Base-by-base conservation (phyloP, 768 basidiomycete species). In the Russula sp. region DNA sequence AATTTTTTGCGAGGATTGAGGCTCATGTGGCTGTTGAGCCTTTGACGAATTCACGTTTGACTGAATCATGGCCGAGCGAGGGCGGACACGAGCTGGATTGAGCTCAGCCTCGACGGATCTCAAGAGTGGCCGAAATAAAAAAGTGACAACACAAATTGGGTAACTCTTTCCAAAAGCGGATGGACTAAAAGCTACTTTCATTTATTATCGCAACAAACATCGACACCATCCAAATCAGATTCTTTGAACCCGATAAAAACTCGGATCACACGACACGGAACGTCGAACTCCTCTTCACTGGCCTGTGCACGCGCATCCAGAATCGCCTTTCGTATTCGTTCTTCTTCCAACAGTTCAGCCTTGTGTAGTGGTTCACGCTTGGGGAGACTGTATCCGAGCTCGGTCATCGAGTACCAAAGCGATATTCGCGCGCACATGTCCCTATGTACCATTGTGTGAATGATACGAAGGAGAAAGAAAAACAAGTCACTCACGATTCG, bases 281-380 rank as follows among this genome's bases (percentile, higher is more conserved):
- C 72, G 56, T 81, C 76, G 38, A 79, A 69, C 58, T 86, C 86
- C 64, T 69, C 86, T 83, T 46, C 77, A 32, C 52, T 74, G 10
- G 80, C 79, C 52, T 40, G 51, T 28, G 81, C 83, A 62, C 82
- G 79, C 40, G 85, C 85, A 67, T 86, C 81, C 14, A 84, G 72
- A 79, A 88, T 83, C 48, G 81, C 83, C 30, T 82, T 81, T 65
- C 84, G 81, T 46, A 84, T 73, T 38, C 87, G 78, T 66, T 85
- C 81, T 69, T 88, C 87, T 69, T 88, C 85, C 38, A 87, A 81
- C 5, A 87, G 76, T 72, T 89, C 87, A 20, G 87, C 86, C 71
- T 86, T 88, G 4, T 84, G 81, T 53, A 88, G 73, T 10, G 85
- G 83, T 57, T 87, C 87, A 57, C 84, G 80, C 8, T 77, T 73